These are phyloP conservation scores for Aureobasidium leucospermi DNA, from an alignment of 2,329 filamentous ascomycete genomes.

Conservation along the genomic window DNA sequence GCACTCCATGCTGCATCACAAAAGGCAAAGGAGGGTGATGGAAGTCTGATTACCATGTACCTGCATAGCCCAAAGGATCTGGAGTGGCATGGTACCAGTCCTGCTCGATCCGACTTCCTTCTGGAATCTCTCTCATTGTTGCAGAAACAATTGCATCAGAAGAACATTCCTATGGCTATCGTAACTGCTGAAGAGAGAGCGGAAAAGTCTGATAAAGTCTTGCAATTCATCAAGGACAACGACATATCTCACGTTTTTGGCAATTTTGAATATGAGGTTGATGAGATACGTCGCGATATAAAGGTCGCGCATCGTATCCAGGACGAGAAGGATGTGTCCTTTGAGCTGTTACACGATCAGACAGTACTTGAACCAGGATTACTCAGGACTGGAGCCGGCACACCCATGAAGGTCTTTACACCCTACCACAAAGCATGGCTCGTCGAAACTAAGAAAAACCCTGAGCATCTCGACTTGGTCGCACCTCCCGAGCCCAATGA, in stretches of 20 bases:
- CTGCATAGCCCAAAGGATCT: slow-evolving; percentile 41
- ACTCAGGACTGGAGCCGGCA: slow-evolving; percentile 35
- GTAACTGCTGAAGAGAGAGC: slow-evolving; percentile 36
- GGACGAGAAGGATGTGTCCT: slow-evolving; percentile 30
- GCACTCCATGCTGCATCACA: slow-evolving; percentile 39
- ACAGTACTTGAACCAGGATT: slow-evolving; percentile 41
- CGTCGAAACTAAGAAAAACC: slow-evolving; percentile 34
- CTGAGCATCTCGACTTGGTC: slow-evolving; percentile 36
- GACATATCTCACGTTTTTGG: slow-evolving; percentile 41
- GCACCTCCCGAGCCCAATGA: slow-evolving; percentile 39
- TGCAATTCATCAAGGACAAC: slow-evolving; percentile 38
- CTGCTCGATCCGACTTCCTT: slow-evolving; percentile 44
- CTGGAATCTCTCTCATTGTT: slow-evolving; percentile 37
- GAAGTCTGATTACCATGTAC: slow-evolving; percentile 39
- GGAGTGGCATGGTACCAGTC: slow-evolving; percentile 44
- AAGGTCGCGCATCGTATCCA: slow-evolving; percentile 33
- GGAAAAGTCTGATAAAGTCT: slow-evolving; percentile 35
- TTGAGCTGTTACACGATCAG: slow-evolving; percentile 43
- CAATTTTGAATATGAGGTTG: slow-evolving; percentile 41
- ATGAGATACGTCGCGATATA: slow-evolving; percentile 40
- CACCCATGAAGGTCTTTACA: slow-evolving; percentile 46
- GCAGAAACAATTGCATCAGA: slow-evolving; percentile 39
- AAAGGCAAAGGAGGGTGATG: slow-evolving; percentile 38
- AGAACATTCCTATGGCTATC: slow-evolving; percentile 44
- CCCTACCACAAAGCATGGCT: slow-evolving; percentile 45